Evolutionary conservation across 2,329 filamentous ascomycete genomes (phyloP).

Genomic region (Penicillium sp.): DNA sequence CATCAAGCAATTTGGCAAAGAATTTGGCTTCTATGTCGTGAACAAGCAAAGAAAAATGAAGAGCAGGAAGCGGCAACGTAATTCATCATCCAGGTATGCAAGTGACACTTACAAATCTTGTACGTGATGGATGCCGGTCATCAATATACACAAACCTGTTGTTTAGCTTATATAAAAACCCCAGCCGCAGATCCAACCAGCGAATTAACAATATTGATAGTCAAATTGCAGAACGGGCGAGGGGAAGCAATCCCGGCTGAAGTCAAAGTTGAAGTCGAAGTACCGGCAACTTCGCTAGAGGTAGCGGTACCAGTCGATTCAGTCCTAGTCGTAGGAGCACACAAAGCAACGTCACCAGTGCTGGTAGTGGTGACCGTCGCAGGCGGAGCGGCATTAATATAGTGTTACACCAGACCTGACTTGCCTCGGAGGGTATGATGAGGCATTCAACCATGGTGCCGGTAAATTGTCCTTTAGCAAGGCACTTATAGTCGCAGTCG

Average conservation of each 20-base stretch:
- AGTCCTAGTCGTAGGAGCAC: too few species aligned
- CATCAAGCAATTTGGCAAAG: background rate
- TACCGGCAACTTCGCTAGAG: conserved; percentile 12
- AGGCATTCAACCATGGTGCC: conserved; percentile 21
- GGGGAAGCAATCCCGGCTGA: conserved; percentile 2
- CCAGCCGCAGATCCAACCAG: conserved; percentile 9
- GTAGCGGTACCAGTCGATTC: conserved; percentile 7
- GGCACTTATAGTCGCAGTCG: conserved; percentile 25
- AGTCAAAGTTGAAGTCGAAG: conserved; percentile 9
- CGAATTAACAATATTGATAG: conserved; percentile 10
- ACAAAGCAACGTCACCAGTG: background rate
- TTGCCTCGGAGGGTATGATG: conserved; percentile 18
- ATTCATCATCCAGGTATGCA: too few species aligned
- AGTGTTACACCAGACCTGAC: conserved; percentile 24
- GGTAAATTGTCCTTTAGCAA: conserved; percentile 20
- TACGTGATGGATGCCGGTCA: background rate
- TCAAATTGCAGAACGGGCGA: conserved; percentile 11
- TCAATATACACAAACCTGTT: background rate
- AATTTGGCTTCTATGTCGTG: background rate
- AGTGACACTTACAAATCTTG: background rate
- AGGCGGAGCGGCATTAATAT: conserved; percentile 20
- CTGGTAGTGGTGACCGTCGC: conserved; percentile 2
- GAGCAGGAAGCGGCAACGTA: background rate
- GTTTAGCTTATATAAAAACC: conserved; percentile 10
- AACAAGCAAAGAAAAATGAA: background rate